Evolutionary conservation across 495 filamentous ascomycete genomes (phyloP).

Genomic region (Cercophora newfieldiana): DNA sequence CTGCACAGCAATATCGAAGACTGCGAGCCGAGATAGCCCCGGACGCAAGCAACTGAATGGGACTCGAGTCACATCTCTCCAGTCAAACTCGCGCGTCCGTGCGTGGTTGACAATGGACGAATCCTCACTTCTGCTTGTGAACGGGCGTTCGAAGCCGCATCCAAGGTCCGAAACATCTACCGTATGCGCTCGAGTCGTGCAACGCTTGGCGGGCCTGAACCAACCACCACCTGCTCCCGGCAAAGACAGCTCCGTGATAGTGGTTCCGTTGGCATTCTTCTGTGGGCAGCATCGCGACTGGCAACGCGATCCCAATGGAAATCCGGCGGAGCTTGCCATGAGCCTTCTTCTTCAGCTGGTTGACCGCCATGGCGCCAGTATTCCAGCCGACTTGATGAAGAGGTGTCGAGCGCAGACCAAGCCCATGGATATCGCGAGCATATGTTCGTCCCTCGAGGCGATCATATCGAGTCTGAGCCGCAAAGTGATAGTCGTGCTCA

Average conservation of each 20-base stretch:
- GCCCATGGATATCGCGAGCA: slow-evolving; percentile 6
- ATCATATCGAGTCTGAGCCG: slow-evolving; percentile 3
- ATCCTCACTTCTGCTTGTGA: slow-evolving; percentile 17
- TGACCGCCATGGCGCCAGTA: not conserved
- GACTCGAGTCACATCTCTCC: slow-evolving; percentile 13
- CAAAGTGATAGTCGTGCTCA: slow-evolving; percentile 10
- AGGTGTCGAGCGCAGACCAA: not conserved
- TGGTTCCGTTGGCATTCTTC: slow-evolving; percentile 19
- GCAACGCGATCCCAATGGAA: slow-evolving; percentile 3
- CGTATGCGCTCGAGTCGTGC: slow-evolving; percentile 9
- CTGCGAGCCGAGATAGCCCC: not conserved
- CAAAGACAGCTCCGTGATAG: not conserved
- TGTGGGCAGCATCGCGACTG: slow-evolving; percentile 18
- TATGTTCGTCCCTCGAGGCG: slow-evolving; percentile 9
- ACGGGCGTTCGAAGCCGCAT: not conserved
- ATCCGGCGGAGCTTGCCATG: slow-evolving; percentile 13
- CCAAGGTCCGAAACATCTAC: slow-evolving; percentile 7
- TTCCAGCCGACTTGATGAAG: not conserved
- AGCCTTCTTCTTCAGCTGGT: slow-evolving; percentile 21
- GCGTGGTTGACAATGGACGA: slow-evolving; percentile 22
- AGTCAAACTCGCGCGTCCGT: slow-evolving; percentile 11
- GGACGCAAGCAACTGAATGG: slow-evolving; percentile 2
- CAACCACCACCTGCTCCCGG: no score
- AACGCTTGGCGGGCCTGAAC: not conserved
- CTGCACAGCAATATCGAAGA: not conserved